phyloP scores from a whole-genome alignment of 148 eudicot genomes.

The Bassia scoparia region DNA sequence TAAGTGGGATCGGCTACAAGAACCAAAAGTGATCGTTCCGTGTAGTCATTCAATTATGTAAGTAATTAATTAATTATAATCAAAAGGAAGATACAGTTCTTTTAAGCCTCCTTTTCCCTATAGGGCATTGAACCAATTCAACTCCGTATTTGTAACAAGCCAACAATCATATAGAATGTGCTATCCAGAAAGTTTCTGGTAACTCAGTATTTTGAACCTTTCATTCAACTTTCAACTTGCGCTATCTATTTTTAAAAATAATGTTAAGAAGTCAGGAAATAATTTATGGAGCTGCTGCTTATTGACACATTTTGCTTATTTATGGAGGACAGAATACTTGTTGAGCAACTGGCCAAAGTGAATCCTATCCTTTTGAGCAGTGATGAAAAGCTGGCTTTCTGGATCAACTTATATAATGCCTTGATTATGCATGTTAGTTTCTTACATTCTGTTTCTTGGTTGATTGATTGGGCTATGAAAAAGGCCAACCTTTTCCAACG shows the following conservation, averaged over 20 bases:
- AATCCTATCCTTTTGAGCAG: constrained; percentile 32
- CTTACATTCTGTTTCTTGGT: neutral
- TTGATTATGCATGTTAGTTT: constrained; percentile 38
- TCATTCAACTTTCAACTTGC: neutral
- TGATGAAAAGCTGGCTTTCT: constrained; percentile 39
- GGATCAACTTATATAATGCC: constrained; percentile 40
- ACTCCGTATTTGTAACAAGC: neutral
- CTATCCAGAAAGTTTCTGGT: neutral
- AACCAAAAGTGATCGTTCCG: too few species aligned
- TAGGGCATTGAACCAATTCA: neutral
- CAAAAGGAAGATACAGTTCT: too few species aligned
- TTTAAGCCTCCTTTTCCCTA: too few species aligned
- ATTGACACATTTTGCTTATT: constrained; percentile 11
- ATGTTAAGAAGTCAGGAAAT: neutral
- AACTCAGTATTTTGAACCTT: constrained; percentile 3
- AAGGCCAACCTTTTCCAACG: neutral
- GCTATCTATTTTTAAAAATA: neutral
- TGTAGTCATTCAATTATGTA: too few species aligned
- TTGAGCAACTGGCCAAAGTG: constrained; percentile 40
- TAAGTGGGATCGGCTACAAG: too few species aligned
- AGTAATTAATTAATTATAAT: too few species aligned
- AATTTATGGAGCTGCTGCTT: constrained; percentile 1
- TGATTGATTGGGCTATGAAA: neutral
- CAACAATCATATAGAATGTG: neutral
- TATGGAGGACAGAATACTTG: constrained; percentile 34